Evolutionary conservation across 345 rosid species (phyloP).

Genomic region (Syzygium jambos): DNA sequence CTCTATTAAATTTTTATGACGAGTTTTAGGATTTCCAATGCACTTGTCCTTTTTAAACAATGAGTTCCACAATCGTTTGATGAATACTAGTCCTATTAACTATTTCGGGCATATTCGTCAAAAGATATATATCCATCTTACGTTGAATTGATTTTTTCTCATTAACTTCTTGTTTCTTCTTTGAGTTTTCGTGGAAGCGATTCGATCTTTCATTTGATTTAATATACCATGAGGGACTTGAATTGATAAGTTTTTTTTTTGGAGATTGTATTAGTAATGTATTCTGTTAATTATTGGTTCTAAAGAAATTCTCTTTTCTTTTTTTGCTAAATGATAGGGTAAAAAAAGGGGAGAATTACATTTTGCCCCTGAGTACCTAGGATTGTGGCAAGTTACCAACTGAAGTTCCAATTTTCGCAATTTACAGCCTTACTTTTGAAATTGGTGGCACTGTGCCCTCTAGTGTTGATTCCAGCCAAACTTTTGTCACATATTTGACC

Average conservation of each 20-base stretch:
- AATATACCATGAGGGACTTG: neutral
- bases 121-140: neutral
- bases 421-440: neutral
- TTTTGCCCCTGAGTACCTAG: neutral
- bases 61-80: neutral
- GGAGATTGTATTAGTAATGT: no score
- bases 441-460: neutral
- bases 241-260: no score
- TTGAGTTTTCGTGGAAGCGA: neutral
- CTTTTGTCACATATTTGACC: neutral
- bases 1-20: no score
- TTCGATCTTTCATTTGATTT: neutral
- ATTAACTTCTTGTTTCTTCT: neutral
- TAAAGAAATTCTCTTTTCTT: neutral
- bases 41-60: neutral
- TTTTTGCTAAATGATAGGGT: neutral
- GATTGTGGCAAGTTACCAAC: neutral
- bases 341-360: neutral
- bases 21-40: no score
- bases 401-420: neutral
- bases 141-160: neutral
- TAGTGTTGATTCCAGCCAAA: neutral
- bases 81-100: neutral
- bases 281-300: neutral
- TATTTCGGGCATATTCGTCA: neutral